Conservation (phyloP, 306 rosid genomes). For the Bauhinia variegata region DNA sequence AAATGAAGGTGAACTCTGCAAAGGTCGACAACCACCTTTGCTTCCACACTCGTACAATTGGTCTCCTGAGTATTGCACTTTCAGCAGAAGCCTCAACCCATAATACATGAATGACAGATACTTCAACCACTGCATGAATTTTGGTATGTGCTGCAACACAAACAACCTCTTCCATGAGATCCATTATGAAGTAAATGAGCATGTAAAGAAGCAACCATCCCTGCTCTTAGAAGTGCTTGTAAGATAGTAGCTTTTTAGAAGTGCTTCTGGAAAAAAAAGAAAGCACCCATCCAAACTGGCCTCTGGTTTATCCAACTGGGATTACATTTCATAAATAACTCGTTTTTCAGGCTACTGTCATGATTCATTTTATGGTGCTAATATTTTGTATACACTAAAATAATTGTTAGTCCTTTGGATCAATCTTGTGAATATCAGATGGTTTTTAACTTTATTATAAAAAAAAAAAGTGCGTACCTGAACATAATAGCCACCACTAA, state of each 20-base stretch:
- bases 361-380: neutral
- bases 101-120: constrained; percentile 85
- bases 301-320: neutral
- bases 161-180: neutral
- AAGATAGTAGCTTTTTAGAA: no score
- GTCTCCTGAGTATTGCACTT: constrained; percentile 90
- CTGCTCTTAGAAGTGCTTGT: no score
- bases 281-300: no score
- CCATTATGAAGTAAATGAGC: no score
- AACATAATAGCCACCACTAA: constrained; percentile 94
- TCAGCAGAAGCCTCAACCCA: constrained; percentile 81
- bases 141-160: constrained; percentile 81
- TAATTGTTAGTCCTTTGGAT: neutral
- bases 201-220: no score
- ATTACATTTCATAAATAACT: neutral
- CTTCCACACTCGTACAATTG: constrained; percentile 75
- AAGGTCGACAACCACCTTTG: constrained; percentile 64
- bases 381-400: neutral
- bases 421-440: no score
- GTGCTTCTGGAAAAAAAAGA: no score
- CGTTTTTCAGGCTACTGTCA: neutral
- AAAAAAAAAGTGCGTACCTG: no score
- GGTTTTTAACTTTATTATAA: no score
- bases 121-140: constrained; percentile 87
- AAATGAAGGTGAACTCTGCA: constrained; percentile 83